Evolutionary conservation across 2,329 filamentous ascomycete genomes (phyloP), one percentile per base, ranked within the genome.

Genomic region (Verticillium klebahnii): DNA sequence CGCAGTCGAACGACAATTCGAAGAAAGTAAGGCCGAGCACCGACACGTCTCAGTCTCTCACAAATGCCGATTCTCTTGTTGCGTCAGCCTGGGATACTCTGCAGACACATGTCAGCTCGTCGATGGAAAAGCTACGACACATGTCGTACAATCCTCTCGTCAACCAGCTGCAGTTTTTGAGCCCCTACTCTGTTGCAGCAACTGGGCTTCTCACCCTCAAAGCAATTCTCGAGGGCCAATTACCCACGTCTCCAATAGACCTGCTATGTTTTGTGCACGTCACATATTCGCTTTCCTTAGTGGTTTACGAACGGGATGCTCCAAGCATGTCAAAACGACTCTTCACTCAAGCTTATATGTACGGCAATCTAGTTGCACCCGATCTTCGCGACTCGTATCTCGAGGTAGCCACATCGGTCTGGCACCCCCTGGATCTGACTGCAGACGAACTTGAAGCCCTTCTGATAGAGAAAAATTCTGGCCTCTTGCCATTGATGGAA

Each of bases 261-360:
- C 75, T 78, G 2, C 67, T 85, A 1, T 85, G 81, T 67, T 80
- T 85, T 63, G 68, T 84, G 36, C 82, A 85, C 61, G 64, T 85
- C 23, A 72, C 80, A 29, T 84, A 83, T 64, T 79, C 81, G 14
- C 75, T 85, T 40, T 82, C 78, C 4, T 65, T 83, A 11, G 73
- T 81, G 15, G 67, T 82, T 5, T 75, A 82, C 60, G 78, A 77
- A 66, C 73, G 77, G 58, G 75, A 78, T 34, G 71, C 77, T 5
- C 57, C 67, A 12, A 62, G 62, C 8, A 74, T 73, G 57, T 77
- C 74, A 29, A 71, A 69, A 17, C 69, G 74, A 17, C 70, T 85
- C 8, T 85, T 83, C 65, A 67, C 70, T 1, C 82, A 84, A 67
- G 78, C 79, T 8, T 67, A 82, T 23, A 69, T 73, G 9, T 85